Percentiles rank a stretch among this genome's conserved stretches.
phyloP scores from a whole-genome alignment of 345 rosid genomes.

The Durio zibethinus region DNA sequence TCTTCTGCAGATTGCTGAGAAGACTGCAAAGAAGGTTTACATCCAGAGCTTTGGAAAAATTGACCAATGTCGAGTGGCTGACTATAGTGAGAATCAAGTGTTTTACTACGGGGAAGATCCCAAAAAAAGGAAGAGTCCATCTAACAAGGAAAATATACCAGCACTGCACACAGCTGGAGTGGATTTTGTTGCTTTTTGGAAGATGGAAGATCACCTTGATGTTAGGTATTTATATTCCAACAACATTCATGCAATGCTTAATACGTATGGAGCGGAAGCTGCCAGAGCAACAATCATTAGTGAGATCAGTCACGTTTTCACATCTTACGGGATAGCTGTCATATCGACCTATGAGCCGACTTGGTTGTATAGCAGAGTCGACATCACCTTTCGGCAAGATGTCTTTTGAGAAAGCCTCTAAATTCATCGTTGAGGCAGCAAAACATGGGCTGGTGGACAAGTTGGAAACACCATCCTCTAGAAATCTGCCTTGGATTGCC shows the following conservation, averaged over 20 bases:
- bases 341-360: slow-evolving; percentile 91
- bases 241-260: slow-evolving; percentile 68
- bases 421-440: slow-evolving; percentile 88
- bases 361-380: slow-evolving; percentile 82
- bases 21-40: slow-evolving; percentile 74
- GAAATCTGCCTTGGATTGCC: slow-evolving; percentile 92
- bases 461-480: slow-evolving; percentile 80
- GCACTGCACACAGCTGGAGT: slow-evolving; percentile 76
- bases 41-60: slow-evolving; percentile 79
- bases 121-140: slow-evolving; percentile 51
- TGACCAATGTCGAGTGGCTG: slow-evolving; percentile 52
- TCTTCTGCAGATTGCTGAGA: slow-evolving; percentile 63
- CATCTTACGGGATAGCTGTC: slow-evolving; percentile 75
- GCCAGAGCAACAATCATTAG: slow-evolving; percentile 86
- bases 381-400: slow-evolving; percentile 78
- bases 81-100: slow-evolving; percentile 65
- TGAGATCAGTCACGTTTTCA: slow-evolving; percentile 78
- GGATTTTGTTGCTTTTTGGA: slow-evolving; percentile 67
- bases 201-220: slow-evolving; percentile 67
- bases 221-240: slow-evolving; percentile 77
- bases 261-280: slow-evolving; percentile 86
- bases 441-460: slow-evolving; percentile 59
- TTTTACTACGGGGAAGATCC: slow-evolving; percentile 75
- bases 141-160: slow-evolving; percentile 48
- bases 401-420: slow-evolving; percentile 90